phyloP scores from a whole-genome alignment of 805 yeast genomes.

The Grigorovia transvaalensis region DNA sequence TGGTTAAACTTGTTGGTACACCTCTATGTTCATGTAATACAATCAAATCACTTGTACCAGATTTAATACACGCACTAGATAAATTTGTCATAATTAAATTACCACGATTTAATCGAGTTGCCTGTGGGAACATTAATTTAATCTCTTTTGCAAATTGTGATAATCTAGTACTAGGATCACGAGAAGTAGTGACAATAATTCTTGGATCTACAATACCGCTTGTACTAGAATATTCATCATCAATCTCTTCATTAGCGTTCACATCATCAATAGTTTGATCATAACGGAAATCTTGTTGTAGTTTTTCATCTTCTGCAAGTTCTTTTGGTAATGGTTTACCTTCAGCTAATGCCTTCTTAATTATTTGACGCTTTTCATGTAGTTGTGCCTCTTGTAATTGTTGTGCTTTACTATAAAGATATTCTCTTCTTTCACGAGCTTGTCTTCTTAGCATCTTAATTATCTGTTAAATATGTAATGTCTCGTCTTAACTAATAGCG shows the following conservation, averaged over 20 bases:
- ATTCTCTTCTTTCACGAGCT: constrained; percentile 94
- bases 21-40: constrained; percentile 95
- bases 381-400: constrained; percentile 83
- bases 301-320: constrained; percentile 71
- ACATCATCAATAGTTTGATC: constrained; percentile 57
- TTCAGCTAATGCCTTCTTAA: constrained; percentile 78
- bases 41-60: constrained; percentile 75
- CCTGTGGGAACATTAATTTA: constrained; percentile 78
- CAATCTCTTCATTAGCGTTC: constrained; percentile 39
- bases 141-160: constrained; percentile 91
- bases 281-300: constrained; percentile 73
- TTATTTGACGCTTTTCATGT: constrained; percentile 75
- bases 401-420: constrained; percentile 76
- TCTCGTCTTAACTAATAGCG: no score
- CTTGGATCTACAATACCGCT: constrained; percentile 88
- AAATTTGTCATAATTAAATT: constrained; percentile 75
- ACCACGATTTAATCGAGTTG: constrained; percentile 88
- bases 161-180: constrained; percentile 79
- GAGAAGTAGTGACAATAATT: constrained; percentile 82
- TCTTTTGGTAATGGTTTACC: constrained; percentile 90
- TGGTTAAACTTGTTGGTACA: constrained; percentile 87
- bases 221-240: constrained; percentile 83
- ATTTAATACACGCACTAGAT: constrained; percentile 70
- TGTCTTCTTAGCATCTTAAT: constrained; percentile 65
- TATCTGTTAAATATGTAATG: neutral